phyloP scores from a whole-genome alignment of 1,284 basidiomycete genomes.

The Sporisorium exsertum region DNA sequence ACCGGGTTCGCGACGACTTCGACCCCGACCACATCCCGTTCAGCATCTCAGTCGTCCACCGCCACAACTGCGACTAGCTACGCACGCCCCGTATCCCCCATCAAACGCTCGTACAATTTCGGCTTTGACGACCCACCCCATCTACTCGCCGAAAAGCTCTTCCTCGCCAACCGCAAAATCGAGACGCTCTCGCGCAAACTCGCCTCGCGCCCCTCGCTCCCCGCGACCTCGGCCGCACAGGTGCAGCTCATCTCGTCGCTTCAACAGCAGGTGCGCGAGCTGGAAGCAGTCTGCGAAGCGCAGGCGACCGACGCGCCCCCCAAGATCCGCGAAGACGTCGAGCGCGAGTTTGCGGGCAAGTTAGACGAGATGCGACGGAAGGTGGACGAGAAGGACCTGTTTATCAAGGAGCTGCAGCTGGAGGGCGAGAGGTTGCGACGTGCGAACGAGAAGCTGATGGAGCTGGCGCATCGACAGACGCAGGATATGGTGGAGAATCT shows the following conservation, averaged over 20 bases:
- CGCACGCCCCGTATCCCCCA: slow-evolving; percentile 54
- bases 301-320: slow-evolving; percentile 56
- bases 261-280: slow-evolving; percentile 53
- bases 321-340: slow-evolving; percentile 63
- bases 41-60: slow-evolving; percentile 18
- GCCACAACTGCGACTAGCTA: background rate
- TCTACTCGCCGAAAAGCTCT: slow-evolving; percentile 62
- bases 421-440: slow-evolving; percentile 45
- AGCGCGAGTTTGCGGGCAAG: slow-evolving; percentile 38
- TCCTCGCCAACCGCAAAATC: slow-evolving; percentile 53
- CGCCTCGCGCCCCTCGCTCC: slow-evolving; percentile 45
- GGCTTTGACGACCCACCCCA: slow-evolving; percentile 55
- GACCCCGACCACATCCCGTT: slow-evolving; percentile 15
- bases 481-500: slow-evolving; percentile 48
- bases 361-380: slow-evolving; percentile 27
- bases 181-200: slow-evolving; percentile 42
- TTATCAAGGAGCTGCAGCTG: slow-evolving; percentile 44
- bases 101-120: slow-evolving; percentile 39
- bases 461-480: slow-evolving; percentile 56
- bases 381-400: slow-evolving; percentile 49
- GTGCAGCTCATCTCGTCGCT: slow-evolving; percentile 42
- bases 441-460: slow-evolving; percentile 49
- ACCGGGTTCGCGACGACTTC: background rate
- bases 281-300: slow-evolving; percentile 62
- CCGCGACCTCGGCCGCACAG: slow-evolving; percentile 30